Conservation (phyloP, 31 red algal genomes). For the Asparagopsis taxiformis region DNA sequence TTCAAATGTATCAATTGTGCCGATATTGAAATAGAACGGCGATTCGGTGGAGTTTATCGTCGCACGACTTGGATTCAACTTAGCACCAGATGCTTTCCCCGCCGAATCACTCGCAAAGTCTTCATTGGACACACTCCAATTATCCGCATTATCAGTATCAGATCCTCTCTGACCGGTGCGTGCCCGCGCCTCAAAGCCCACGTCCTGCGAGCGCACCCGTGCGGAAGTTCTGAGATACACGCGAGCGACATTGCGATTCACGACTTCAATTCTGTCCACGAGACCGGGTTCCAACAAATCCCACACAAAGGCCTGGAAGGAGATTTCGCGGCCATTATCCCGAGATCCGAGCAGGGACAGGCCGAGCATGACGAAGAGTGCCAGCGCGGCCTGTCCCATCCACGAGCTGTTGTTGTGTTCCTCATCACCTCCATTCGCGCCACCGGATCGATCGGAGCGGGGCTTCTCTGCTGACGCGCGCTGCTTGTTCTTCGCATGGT, state of each 20-base stretch:
- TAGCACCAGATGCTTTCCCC: neutral
- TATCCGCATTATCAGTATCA: neutral
- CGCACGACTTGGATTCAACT: neutral
- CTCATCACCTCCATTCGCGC: neutral
- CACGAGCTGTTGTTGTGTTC: slow-evolving; percentile 53
- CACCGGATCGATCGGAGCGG: too few relatives aligned
- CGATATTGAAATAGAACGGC: slow-evolving; percentile 83
- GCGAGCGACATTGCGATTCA: slow-evolving; percentile 76
- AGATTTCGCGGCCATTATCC: slow-evolving; percentile 52
- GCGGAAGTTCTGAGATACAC: slow-evolving; percentile 73
- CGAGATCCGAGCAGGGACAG: slow-evolving; percentile 45
- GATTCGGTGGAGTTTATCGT: slow-evolving; percentile 24
- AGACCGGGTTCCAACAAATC: slow-evolving; percentile 81
- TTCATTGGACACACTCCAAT: neutral
- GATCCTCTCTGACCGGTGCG: neutral
- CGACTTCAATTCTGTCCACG: slow-evolving; percentile 93
- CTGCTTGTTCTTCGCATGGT: neutral
- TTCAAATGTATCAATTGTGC: slow-evolving; percentile 92
- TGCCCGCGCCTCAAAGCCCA: slow-evolving; percentile 10
- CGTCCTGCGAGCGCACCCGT: slow-evolving; percentile 15
- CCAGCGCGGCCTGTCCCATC: slow-evolving; percentile 76
- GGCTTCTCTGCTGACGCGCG: neutral
- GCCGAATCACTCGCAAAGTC: slow-evolving; percentile 6
- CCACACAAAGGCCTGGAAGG: slow-evolving; percentile 96
- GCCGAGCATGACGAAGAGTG: slow-evolving; percentile 50